These are phyloP conservation scores for Narthecium ossifragum DNA, from an alignment of 106 monocot genomes.

Conservation along the genomic window DNA sequence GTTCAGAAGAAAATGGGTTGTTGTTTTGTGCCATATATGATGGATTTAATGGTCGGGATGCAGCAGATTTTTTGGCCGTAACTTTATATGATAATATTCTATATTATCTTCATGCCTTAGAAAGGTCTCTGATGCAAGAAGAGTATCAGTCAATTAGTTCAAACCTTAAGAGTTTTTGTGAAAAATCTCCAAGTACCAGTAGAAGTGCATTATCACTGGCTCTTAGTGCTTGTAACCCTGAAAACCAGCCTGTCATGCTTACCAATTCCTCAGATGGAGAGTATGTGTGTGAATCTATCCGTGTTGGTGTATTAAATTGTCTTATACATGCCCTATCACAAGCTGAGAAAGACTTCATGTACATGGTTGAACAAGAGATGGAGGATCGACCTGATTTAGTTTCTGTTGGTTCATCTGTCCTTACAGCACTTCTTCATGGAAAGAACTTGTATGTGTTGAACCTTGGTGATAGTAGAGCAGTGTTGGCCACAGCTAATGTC, in stretches of 20 bases:
- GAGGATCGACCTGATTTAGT: conserved; percentile 78
- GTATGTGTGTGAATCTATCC: conserved; percentile 23
- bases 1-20: conserved; percentile 84
- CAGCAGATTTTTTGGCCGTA: conserved; percentile 79
- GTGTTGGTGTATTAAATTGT: conserved; percentile 47
- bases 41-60: conserved; percentile 91
- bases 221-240: conserved; percentile 17
- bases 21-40: conserved; percentile 89
- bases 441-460: conserved; percentile 56
- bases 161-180: neutral
- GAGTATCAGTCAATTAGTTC: neutral
- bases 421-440: conserved; percentile 73
- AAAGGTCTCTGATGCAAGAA: conserved; percentile 37
- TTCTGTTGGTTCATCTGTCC: conserved; percentile 70
- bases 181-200: neutral
- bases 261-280: conserved; percentile 8
- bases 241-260: conserved; percentile 1
- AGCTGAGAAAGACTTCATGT: conserved; percentile 79
- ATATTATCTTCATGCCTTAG: conserved; percentile 35
- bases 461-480: conserved; percentile 91
- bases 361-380: conserved; percentile 75
- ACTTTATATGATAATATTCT: conserved; percentile 69
- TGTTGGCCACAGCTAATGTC: conserved; percentile 37
- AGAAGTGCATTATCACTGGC: conserved; percentile 27
- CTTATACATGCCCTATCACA: conserved; percentile 52